Conservation (phyloP, 2,329 filamentous ascomycete species). For the Colletotrichum noveboracense region DNA sequence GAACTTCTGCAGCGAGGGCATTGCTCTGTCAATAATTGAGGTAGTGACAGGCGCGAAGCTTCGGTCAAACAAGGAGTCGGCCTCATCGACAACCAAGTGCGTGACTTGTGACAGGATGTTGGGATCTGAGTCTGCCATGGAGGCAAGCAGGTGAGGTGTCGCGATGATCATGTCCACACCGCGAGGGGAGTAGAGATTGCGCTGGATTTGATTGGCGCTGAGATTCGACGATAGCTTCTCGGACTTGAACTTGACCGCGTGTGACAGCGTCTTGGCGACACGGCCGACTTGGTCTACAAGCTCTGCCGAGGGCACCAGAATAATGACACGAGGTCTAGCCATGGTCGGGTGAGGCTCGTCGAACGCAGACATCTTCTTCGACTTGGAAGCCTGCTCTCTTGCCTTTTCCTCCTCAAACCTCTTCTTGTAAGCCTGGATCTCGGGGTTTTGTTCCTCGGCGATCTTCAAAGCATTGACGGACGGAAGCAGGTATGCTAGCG, state of each 20-base stretch:
- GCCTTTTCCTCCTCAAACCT: slow-evolving; percentile 60
- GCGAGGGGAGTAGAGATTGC: slow-evolving; percentile 77
- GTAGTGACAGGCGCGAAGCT: slow-evolving; percentile 87
- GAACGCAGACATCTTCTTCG: slow-evolving; percentile 64
- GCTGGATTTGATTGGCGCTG: slow-evolving; percentile 80
- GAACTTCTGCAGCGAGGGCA: slow-evolving; percentile 83
- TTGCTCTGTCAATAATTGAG: slow-evolving; percentile 79
- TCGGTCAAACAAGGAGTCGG: slow-evolving; percentile 92
- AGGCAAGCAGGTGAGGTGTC: slow-evolving; percentile 88
- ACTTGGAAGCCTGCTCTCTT: slow-evolving; percentile 56
- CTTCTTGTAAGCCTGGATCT: slow-evolving; percentile 62
- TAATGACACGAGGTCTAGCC: slow-evolving; percentile 81
- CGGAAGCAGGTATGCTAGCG: slow-evolving; percentile 88
- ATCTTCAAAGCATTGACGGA: slow-evolving; percentile 85
- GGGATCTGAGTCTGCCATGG: slow-evolving; percentile 87
- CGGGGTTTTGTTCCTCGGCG: slow-evolving; percentile 66
- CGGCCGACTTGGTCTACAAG: slow-evolving; percentile 85
- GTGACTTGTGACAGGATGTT: slow-evolving; percentile 91
- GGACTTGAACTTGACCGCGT: slow-evolving; percentile 85
- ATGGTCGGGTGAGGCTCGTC: slow-evolving; percentile 75
- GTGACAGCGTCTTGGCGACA: slow-evolving; percentile 82
- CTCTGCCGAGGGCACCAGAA: slow-evolving; percentile 92
- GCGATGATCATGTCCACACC: slow-evolving; percentile 87
- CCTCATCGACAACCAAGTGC: slow-evolving; percentile 92
- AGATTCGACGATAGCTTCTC: slow-evolving; percentile 81